Percentiles rank a stretch among this genome's conserved stretches.
These are phyloP conservation scores for Neurospora sp. DNA, from an alignment of 495 filamentous ascomycete genomes.

Conservation along the genomic window DNA sequence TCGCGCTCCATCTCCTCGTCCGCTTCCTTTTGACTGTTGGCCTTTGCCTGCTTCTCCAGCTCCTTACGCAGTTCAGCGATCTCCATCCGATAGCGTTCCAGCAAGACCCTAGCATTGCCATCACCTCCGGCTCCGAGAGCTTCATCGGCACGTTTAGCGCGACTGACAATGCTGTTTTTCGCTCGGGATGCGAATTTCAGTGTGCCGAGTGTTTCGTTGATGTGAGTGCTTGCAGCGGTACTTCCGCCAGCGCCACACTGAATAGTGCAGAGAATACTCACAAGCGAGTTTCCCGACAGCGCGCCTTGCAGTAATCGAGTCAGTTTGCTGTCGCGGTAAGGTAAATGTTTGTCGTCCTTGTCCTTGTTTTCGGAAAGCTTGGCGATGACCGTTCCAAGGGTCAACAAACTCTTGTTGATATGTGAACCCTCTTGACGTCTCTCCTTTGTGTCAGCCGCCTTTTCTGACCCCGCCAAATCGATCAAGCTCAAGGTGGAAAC, in stretches of 20 bases:
- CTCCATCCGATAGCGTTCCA: slow-evolving; percentile 92
- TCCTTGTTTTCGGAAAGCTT: slow-evolving; percentile 76
- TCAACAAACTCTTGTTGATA: slow-evolving; percentile 96
- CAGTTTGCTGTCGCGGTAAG: slow-evolving; percentile 94
- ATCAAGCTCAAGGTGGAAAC: slow-evolving; percentile 94
- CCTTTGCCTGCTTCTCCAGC: slow-evolving; percentile 65
- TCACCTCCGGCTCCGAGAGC: slow-evolving; percentile 67
- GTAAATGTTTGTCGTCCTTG: slow-evolving; percentile 82
- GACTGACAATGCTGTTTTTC: slow-evolving; percentile 95
- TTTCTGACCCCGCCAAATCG: slow-evolving; percentile 91
- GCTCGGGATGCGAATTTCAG: slow-evolving; percentile 93
- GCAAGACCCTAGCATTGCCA: slow-evolving; percentile 72
- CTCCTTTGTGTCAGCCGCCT: slow-evolving; percentile 92
- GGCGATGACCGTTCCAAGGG: slow-evolving; percentile 89
- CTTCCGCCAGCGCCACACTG: slow-evolving; percentile 62
- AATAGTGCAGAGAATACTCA: slow-evolving; percentile 95
- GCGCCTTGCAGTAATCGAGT: slow-evolving; percentile 89
- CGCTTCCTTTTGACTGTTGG: slow-evolving; percentile 50
- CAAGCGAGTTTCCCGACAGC: slow-evolving; percentile 83
- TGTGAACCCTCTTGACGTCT: slow-evolving; percentile 89
- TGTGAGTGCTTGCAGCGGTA: slow-evolving; percentile 56
- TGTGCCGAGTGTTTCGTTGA: slow-evolving; percentile 85
- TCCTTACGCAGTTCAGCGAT: slow-evolving; percentile 74
- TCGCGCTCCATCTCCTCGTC: slow-evolving; percentile 52
- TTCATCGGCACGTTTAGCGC: slow-evolving; percentile 92